Conservation (phyloP, 257 asterid genomes). For the Capsicum rhomboideum region DNA sequence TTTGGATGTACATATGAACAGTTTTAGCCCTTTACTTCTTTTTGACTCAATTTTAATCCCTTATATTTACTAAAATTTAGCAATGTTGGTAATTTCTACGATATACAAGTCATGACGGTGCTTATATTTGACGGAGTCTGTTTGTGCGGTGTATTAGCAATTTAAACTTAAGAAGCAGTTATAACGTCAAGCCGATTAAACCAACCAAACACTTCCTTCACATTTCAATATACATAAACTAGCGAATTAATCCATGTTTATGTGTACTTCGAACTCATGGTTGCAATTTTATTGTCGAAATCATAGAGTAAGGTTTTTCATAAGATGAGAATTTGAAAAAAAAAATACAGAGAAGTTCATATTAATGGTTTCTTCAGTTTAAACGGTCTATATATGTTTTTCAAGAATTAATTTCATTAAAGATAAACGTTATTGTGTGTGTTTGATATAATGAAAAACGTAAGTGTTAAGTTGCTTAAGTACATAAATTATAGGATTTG, state of each 20-base stretch:
- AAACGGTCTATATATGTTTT: not conserved
- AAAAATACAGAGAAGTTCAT: too few relatives aligned
- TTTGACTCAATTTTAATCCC: not conserved
- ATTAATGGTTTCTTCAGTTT: too few relatives aligned
- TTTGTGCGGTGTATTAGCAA: not conserved
- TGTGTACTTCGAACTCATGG: too few relatives aligned
- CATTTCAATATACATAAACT: too few relatives aligned
- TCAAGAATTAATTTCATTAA: not conserved
- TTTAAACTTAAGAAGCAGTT: too few relatives aligned
- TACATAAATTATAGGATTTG: not conserved
- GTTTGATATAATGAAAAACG: not conserved
- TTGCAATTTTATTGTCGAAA: too few relatives aligned
- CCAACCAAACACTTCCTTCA: too few relatives aligned
- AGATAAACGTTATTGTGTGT: not conserved
- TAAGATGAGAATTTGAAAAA: too few relatives aligned
- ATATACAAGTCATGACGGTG: not conserved
- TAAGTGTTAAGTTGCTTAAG: not conserved
- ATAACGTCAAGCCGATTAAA: too few relatives aligned
- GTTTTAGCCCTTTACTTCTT: not conserved
- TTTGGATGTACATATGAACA: not conserved
- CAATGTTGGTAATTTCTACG: not conserved
- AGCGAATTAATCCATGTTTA: too few relatives aligned
- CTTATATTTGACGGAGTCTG: not conserved
- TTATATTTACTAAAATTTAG: not conserved
- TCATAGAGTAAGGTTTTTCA: too few relatives aligned